These are phyloP conservation scores for Backusella australiensis DNA, from an alignment of 192 early-diverging fungal species.

Conservation along the genomic window DNA sequence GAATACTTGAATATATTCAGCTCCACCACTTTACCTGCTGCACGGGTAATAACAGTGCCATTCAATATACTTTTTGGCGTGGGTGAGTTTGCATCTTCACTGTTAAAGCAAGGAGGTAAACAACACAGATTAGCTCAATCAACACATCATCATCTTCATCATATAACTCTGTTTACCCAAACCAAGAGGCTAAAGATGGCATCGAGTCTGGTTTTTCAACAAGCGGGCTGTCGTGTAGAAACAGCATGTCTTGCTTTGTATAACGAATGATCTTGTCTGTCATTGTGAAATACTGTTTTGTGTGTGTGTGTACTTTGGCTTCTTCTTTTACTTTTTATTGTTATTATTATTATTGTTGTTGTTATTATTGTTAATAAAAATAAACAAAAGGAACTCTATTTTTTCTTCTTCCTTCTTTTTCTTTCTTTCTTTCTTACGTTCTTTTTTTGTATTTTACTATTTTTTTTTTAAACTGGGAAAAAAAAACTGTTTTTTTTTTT, in stretches of 20 bases:
- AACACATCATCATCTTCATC: neutral
- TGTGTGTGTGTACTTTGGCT: neutral
- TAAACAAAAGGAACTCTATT: neutral
- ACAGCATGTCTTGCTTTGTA: conserved; percentile 27
- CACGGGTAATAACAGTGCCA: conserved; percentile 11
- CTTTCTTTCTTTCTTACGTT: neutral
- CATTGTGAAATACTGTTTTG: neutral
- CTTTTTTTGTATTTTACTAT: neutral
- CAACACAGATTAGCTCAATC: neutral
- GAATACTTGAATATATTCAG: no score
- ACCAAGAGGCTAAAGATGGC: conserved; percentile 29
- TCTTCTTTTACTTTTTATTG: neutral
- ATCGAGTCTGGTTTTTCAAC: conserved; percentile 30
- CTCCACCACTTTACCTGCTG: conserved; percentile 13
- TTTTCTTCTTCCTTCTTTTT: neutral
- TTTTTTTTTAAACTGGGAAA: neutral
- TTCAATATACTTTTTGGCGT: conserved; percentile 18
- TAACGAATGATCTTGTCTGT: conserved; percentile 23
- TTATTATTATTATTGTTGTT: neutral
- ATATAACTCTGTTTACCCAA: conserved; percentile 22
- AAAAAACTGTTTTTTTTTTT: neutral
- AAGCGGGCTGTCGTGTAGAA: conserved; percentile 30
- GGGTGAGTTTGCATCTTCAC: conserved; percentile 20
- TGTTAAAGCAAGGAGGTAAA: neutral
- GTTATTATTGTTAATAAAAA: neutral